phyloP scores from a whole-genome alignment of 192 early-diverging fungal species.

The Coemansia sp. region DNA sequence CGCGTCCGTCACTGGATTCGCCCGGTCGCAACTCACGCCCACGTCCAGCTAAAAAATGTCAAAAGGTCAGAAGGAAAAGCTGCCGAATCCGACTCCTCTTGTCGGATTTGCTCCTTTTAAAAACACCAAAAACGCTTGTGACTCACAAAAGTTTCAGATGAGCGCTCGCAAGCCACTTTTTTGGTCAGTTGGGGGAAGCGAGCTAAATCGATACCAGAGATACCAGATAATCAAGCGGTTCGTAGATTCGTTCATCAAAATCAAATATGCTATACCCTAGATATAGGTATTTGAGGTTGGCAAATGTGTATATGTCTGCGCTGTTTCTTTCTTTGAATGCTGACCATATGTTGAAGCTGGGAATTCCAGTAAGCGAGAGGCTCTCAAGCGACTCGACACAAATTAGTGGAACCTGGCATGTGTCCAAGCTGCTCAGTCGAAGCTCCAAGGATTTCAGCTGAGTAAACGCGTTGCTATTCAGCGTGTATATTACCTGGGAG shows the following conservation, averaged over 20 bases:
- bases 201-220: too few species aligned
- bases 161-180: too few species aligned
- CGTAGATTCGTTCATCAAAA: not conserved
- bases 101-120: too few species aligned
- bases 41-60: too few species aligned
- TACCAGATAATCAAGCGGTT: too few species aligned
- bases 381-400: not conserved
- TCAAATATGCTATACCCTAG: not conserved
- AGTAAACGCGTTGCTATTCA: not conserved
- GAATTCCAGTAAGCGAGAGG: not conserved
- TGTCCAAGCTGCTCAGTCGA: not conserved
- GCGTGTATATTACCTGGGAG: not conserved
- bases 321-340: not conserved
- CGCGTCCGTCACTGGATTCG: too few species aligned
- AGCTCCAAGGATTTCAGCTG: not conserved
- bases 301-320: not conserved
- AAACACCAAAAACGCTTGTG: too few species aligned
- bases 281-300: constrained; percentile 3
- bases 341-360: constrained; percentile 1
- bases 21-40: too few species aligned
- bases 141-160: too few species aligned
- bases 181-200: too few species aligned
- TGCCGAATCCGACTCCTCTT: too few species aligned
- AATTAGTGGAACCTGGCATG: not conserved
- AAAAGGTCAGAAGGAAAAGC: too few species aligned